Base-by-base conservation (phyloP, 2,329 filamentous ascomycete genomes). In the Orbilia brochopaga region DNA sequence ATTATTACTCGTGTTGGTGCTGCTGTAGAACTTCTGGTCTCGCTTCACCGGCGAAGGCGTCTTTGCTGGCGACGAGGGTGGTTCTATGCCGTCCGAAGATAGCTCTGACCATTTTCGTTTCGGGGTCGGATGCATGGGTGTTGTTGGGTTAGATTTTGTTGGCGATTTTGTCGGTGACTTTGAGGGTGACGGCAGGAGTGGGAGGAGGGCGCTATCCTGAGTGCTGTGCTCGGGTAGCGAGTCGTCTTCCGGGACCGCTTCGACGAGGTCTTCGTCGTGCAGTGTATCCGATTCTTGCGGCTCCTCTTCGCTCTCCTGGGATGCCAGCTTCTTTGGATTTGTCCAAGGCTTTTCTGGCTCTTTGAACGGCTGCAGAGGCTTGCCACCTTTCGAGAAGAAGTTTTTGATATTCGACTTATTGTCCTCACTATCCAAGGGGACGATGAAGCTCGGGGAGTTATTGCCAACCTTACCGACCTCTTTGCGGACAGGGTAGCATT, bases 391-490 rank as follows among this genome's bases (percentile, higher is more conserved):
- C 6, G 84, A 84, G 77, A 97, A 97, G 82, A 96, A 97, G 76
- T 96, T 96, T 51, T 90, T 90, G 79, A 97, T 97, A 75, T 94
- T 97, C 55, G 85, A 87, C 81, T 95, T 97, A 79, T 97, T 97
- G 77, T 92, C 90, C 74, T 86, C 88, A 80, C 90, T 95, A 76
- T 90, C 85, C 35, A 97, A 81, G 0, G 93, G 93, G 1, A 96
- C 82, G 50, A 97, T 84, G 77, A 97, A 96, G 0, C 84, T 85
- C 0, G 91, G 87, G 19, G 90, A 95, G 79, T 96, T 90, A 76
- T 96, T 96, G 4, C 93, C 92, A 0, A 96, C 92, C 80, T 96
- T 97, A 0, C 92, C 92, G 0, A 97, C 93, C 2, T 94, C 92
- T 78, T 91, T 90, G 76, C 84, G 87, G 1, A 99, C 94, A 0